These are phyloP conservation scores for Pyrenophora graminea DNA, from an alignment of 2,329 filamentous ascomycete species.

Conservation along the genomic window DNA sequence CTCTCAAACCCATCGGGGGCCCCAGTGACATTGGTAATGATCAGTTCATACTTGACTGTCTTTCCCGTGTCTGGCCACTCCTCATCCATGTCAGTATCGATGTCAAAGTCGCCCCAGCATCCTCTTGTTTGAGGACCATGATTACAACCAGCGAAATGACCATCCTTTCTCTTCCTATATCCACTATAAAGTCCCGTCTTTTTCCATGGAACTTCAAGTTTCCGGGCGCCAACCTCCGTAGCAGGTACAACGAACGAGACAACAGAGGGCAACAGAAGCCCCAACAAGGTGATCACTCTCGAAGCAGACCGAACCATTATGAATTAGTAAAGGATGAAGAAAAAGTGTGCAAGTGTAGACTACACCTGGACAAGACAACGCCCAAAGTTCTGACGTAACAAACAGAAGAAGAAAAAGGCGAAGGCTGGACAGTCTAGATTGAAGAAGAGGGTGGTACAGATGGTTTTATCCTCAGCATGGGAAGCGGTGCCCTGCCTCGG, in stretches of 20 bases:
- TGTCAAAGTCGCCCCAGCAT: constrained; percentile 43
- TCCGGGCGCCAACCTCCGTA: constrained; percentile 15
- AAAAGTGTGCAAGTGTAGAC: constrained; percentile 13
- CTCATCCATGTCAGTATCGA: constrained; percentile 51
- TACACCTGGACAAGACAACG: constrained; percentile 1
- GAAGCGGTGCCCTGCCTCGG: constrained; percentile 14
- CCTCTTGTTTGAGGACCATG: constrained; percentile 30
- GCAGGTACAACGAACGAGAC: constrained; percentile 24
- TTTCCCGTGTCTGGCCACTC: constrained; percentile 51
- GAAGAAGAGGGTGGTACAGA: constrained; percentile 21
- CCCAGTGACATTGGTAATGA: constrained; percentile 50
- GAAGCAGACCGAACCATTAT: constrained; percentile 15
- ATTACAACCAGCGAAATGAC: constrained; percentile 21
- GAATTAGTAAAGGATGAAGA: constrained; percentile 6
- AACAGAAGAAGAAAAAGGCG: constrained; percentile 7
- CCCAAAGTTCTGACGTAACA: constrained; percentile 6
- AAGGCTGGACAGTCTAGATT: constrained; percentile 12
- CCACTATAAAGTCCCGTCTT: constrained; percentile 18
- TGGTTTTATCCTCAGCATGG: constrained; percentile 20
- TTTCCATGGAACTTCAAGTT: constrained; percentile 28
- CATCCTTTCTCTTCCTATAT: constrained; percentile 12
- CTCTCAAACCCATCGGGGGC: constrained; percentile 53
- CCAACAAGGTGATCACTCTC: constrained; percentile 13
- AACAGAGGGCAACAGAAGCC: constrained; percentile 21
- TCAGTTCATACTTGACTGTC: constrained; percentile 50